phyloP scores from a whole-genome alignment of 2,329 filamentous ascomycete species.

The Septoria petroselini region DNA sequence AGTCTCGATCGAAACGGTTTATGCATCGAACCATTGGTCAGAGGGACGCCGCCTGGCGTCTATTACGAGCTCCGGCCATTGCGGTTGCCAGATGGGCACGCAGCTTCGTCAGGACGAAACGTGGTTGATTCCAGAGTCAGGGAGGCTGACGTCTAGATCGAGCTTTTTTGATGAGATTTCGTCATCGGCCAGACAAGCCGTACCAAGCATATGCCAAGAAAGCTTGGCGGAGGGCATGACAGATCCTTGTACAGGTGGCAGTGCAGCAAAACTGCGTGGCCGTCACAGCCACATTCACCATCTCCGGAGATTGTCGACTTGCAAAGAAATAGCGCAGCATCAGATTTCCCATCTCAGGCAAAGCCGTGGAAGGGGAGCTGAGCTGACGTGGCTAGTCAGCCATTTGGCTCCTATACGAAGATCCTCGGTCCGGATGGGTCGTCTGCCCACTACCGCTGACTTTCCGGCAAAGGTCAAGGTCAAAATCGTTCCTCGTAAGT shows the following conservation, averaged over 20 bases:
- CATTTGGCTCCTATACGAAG: constrained; percentile 17
- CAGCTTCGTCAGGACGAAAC: background rate
- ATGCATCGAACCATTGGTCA: constrained; percentile 13
- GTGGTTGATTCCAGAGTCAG: background rate
- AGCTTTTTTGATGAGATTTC: background rate
- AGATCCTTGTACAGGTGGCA: background rate
- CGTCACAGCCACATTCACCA: background rate
- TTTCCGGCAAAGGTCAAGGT: constrained; percentile 44
- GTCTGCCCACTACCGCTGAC: constrained; percentile 44
- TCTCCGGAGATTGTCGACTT: too few species aligned
- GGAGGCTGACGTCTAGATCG: constrained; percentile 8
- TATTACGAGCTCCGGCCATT: background rate
- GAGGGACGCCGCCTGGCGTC: background rate
- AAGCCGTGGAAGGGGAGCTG: constrained; percentile 1
- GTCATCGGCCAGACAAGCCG: constrained; percentile 3
- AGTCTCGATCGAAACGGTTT: constrained; percentile 14
- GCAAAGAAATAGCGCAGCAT: too few species aligned
- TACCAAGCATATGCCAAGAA: constrained; percentile 8
- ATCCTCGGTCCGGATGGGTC: constrained; percentile 35
- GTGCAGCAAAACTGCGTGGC: background rate
- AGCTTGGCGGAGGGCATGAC: background rate
- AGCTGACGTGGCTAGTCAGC: background rate
- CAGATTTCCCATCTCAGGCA: background rate
- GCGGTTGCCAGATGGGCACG: constrained; percentile 9
- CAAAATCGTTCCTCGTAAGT: constrained; percentile 48